Percentiles rank a stretch among this genome's conserved stretches.
These are phyloP conservation scores for Stephania japonica DNA, from an alignment of 164 flowering plant genomes.

Conservation along the genomic window DNA sequence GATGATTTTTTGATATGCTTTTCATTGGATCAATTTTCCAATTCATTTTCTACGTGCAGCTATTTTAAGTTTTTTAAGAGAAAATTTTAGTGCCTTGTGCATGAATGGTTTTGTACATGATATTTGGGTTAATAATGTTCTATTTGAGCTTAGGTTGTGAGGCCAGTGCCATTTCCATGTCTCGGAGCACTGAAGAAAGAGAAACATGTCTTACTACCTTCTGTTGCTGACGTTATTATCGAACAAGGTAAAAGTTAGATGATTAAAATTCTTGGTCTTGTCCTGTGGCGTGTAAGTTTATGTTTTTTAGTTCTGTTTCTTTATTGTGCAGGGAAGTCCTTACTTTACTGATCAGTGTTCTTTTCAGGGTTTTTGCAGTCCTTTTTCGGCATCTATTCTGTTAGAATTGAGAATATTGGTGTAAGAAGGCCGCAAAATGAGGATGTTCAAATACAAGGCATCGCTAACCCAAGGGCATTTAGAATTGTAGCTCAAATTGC, in stretches of 20 bases:
- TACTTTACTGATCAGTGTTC: neutral
- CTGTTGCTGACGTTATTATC: neutral
- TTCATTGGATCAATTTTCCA: neutral
- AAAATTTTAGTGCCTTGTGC: neutral
- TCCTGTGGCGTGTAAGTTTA: neutral
- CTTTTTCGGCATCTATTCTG: constrained; percentile 63
- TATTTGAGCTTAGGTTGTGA: neutral
- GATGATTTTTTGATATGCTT: neutral
- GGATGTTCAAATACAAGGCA: constrained; percentile 74
- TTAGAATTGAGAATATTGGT: constrained; percentile 77
- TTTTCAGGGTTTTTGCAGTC: constrained; percentile 78
- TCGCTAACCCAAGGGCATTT: constrained; percentile 60
- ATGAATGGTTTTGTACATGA: neutral
- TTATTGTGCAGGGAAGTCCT: neutral
- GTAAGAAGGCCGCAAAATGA: constrained; percentile 75
- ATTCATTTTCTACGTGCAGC: neutral
- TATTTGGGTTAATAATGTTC: neutral
- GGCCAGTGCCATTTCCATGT: neutral
- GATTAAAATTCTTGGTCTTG: neutral
- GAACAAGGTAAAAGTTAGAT: neutral
- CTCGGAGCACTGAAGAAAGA: neutral
- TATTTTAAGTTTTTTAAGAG: neutral
- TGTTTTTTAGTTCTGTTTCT: neutral
- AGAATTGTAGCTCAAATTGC: constrained; percentile 44
- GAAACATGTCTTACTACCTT: neutral